Evolutionary conservation across 768 basidiomycete species (phyloP), one percentile per base, ranked within the genome.

Genomic region (Leccinum subgranulosum): DNA sequence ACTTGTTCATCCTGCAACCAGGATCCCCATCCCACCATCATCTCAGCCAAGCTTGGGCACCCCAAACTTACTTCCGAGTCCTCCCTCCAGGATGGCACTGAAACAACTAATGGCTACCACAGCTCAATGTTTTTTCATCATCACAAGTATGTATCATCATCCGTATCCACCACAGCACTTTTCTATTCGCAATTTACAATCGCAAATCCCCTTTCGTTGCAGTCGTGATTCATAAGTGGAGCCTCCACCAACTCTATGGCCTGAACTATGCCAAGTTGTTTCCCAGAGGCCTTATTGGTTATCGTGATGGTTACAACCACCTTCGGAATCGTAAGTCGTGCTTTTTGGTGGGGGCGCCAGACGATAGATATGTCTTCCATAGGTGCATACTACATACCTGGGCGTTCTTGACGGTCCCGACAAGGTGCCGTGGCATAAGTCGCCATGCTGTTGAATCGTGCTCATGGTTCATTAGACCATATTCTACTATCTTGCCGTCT

Each of bases 401-500:
- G 69, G 69, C 11, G 11, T 72, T 29, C 60, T 58, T 39, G 1
- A 3, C 3, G 19, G 27, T 8, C 66, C 73, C 60, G 88, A 85
- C 74, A 88, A 86, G 75, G 87, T 83, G 60, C 6, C 23, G 39
- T 31, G 21, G 15, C 28, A 33, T 47, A 25, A 57, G 45, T 39
- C 33, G 29, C 27, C 4, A 11, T 33, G 3, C 19, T 31, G 9
- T 61, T 34, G 55, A 49, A 47, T 36, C 58, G 6, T 46, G 54
- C 58, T 60, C 59, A 70, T 34, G 14, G 53, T 21, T 51, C 45
- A 12, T 51, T 5, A 90, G 87, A 90, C 90, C 15, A 68, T 92
- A 50, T 86, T 89, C 60, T 92, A 90, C 72, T 93, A 92, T 69
- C 83, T 94, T 4, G 88, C 89, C 3, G 76, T 92, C 6, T 94